Base-by-base conservation (phyloP, 139 green algal species). In the Desmodesmus armatus region DNA sequence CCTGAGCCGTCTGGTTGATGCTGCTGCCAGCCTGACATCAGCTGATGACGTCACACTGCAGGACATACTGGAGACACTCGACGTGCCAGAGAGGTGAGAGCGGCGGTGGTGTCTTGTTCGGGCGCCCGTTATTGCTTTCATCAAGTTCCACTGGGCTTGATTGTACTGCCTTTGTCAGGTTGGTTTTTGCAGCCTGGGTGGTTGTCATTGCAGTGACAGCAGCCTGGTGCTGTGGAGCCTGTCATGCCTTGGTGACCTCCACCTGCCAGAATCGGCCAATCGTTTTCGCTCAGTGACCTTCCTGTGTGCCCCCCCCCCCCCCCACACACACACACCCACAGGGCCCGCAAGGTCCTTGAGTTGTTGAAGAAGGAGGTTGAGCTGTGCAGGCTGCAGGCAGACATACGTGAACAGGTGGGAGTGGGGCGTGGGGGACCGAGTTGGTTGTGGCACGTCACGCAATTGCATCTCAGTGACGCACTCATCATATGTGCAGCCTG, bases 301-400 rank as follows among this genome's bases (percentile, higher is more conserved):
- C n/a, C n/a, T n/a, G n/a, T n/a, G n/a, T n/a, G n/a, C n/a, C n/a
- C n/a, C n/a, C n/a, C n/a, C n/a, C n/a, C n/a, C n/a, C n/a, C n/a
- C n/a, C n/a, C n/a, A n/a, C n/a, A n/a, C n/a, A n/a, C n/a, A n/a
- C n/a, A n/a, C n/a, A n/a, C n/a, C n/a, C n/a, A n/a, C 74, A 79
- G 83, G 29, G 89, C 87, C 2, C 82, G 80, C 19, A 82, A 89
- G 74, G 94, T 96, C 44, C 90, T 99, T 79, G 72, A 93, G 84
- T 85, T 99, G 78, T 83, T 99, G 65, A 99, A 99, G 91, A 99
- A 99, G 91, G 97, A 99, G 89, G 93, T 99, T 55, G 96, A 99
- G 92, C 92, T 99, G 84, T 95, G 93, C 86, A 96, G 96, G 87
- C 89, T 99, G 87, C 96, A 98, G 91, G 88, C 87, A 27, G 93